phyloP scores from a whole-genome alignment of 768 basidiomycete species.

The Panaeolus papilionaceus region DNA sequence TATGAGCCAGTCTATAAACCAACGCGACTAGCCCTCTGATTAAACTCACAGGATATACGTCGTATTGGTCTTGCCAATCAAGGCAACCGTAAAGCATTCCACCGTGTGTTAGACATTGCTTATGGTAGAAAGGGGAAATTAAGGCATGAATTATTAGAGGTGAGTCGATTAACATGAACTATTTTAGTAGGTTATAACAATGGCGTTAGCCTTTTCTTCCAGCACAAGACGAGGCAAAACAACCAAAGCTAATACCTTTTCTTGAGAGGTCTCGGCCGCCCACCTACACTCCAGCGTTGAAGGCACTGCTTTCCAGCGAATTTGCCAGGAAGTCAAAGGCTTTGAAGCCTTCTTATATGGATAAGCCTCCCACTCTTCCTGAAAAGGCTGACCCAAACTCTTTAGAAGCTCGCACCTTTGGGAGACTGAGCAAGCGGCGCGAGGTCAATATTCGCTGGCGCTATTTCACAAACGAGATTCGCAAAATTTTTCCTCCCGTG shows the following conservation, averaged over 20 bases:
- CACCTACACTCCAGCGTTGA: slow-evolving; percentile 65
- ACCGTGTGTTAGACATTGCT: slow-evolving; percentile 66
- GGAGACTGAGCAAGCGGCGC: slow-evolving; percentile 74
- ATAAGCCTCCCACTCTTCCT: slow-evolving; percentile 61
- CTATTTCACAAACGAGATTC: slow-evolving; percentile 60
- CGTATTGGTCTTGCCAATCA: slow-evolving; percentile 60
- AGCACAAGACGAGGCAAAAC: slow-evolving; percentile 54
- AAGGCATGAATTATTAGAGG: slow-evolving; percentile 71
- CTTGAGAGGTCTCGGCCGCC: slow-evolving; percentile 68
- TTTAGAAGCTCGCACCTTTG: slow-evolving; percentile 63
- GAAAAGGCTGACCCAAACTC: slow-evolving; percentile 61
- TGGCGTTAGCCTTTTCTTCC: slow-evolving; percentile 58
- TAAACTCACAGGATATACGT: slow-evolving; percentile 52
- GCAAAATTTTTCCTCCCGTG: slow-evolving; percentile 67
- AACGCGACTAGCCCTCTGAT: slow-evolving; percentile 10
- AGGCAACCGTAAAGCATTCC: slow-evolving; percentile 56
- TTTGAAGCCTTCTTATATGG: slow-evolving; percentile 46
- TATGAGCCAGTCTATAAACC: slow-evolving; percentile 25
- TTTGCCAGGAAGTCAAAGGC: slow-evolving; percentile 53
- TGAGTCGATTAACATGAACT: slow-evolving; percentile 35
- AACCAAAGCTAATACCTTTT: slow-evolving; percentile 27
- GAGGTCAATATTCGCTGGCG: slow-evolving; percentile 77
- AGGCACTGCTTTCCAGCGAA: slow-evolving; percentile 62
- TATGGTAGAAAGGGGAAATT: slow-evolving; percentile 81
- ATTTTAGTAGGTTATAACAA: neutral